Evolutionary conservation across 129 eudicot species (phyloP).

Genomic region (Artemisia tridentata): DNA sequence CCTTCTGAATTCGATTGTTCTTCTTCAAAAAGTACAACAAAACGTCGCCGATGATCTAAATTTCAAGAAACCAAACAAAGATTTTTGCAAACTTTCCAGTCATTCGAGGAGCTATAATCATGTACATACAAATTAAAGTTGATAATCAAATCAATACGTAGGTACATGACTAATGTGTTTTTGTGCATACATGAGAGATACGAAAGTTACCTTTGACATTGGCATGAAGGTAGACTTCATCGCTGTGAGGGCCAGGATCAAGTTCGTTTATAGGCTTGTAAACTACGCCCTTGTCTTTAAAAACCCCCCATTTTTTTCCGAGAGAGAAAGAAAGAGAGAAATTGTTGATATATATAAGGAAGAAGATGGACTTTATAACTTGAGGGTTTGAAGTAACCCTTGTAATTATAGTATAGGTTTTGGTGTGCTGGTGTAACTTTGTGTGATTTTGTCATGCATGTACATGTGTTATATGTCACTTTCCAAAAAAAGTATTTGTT

Average conservation of each 20-base stretch:
- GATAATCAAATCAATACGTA: too few species aligned
- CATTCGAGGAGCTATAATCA: constrained; percentile 73
- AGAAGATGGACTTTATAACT: background rate
- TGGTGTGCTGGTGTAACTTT: background rate
- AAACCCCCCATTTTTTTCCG: constrained; percentile 40
- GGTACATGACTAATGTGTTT: background rate
- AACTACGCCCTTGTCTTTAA: constrained; percentile 49
- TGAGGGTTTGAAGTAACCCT: background rate
- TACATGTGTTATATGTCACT: background rate
- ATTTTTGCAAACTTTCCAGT: constrained; percentile 69
- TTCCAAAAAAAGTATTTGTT: too few species aligned
- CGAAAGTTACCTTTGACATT: constrained; percentile 66
- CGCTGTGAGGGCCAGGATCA: constrained; percentile 64
- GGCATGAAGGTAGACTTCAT: constrained; percentile 60
- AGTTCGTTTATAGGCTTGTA: constrained; percentile 63
- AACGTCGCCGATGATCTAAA: constrained; percentile 53
- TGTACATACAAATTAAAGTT: background rate
- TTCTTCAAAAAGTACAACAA: constrained; percentile 64
- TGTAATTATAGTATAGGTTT: constrained; percentile 4
- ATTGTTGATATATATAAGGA: background rate
- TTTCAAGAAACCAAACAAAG: constrained; percentile 69
- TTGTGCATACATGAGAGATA: background rate
- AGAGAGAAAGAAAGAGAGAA: background rate
- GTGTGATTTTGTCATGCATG: too few species aligned
- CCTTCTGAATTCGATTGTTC: constrained; percentile 78